A percentile compares a stretch with the other conserved stretches of the same genome.
Evolutionary conservation across 2,329 filamentous ascomycete genomes (phyloP).

Genomic region (Seiridium unicorne): DNA sequence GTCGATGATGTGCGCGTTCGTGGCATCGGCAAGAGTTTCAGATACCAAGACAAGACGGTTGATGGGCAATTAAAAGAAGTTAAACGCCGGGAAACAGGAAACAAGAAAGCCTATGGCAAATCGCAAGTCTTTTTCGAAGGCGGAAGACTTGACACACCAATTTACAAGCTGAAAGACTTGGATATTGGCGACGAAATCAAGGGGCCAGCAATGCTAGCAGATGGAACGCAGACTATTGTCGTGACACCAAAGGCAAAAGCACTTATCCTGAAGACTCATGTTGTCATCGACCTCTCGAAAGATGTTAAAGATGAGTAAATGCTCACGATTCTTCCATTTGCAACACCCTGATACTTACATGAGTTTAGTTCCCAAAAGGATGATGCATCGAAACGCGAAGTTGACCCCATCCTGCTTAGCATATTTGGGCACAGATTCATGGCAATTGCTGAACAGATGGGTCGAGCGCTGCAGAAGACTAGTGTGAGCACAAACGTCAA

Average conservation of each 20-base stretch:
- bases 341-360: conserved; percentile 13
- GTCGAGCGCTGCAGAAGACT: conserved; percentile 74
- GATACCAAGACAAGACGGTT: conserved; percentile 75
- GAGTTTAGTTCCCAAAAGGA: conserved; percentile 21
- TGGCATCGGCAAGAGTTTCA: conserved; percentile 85
- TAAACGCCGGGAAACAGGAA: conserved; percentile 54
- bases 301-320: conserved; percentile 39
- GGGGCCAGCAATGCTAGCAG: conserved; percentile 84
- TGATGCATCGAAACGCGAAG: conserved; percentile 37
- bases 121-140: conserved; percentile 82
- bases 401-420: conserved; percentile 74
- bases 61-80: conserved; percentile 78
- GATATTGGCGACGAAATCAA: conserved; percentile 68
- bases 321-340: not conserved
- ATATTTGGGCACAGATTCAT: conserved; percentile 84
- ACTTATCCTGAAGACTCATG: conserved; percentile 78
- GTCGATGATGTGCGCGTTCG: conserved; percentile 86
- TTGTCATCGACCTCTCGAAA: conserved; percentile 79
- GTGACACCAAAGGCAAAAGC: conserved; percentile 78
- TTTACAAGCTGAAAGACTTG: conserved; percentile 79
- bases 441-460: conserved; percentile 86
- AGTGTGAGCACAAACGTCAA: conserved; percentile 80
- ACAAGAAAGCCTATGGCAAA: conserved; percentile 62
- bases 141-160: conserved; percentile 72
- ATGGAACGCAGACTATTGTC: conserved; percentile 88